A percentile compares a stretch with the other conserved stretches of the same genome.
phyloP scores from a whole-genome alignment of 2,329 filamentous ascomycete genomes.

The Phaeophleospora eucalypticola region DNA sequence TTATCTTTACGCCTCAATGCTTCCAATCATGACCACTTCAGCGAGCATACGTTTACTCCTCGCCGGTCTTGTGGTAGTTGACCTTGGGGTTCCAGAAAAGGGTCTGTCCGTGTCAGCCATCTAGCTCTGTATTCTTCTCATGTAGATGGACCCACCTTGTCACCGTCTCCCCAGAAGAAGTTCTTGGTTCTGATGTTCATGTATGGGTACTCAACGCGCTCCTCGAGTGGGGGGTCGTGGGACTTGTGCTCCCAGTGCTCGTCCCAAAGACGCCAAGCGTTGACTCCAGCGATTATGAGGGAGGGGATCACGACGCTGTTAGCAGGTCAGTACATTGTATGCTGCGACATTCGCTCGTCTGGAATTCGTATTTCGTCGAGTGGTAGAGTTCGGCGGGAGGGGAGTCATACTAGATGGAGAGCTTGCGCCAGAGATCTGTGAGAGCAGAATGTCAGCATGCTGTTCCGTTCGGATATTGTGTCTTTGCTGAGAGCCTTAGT shows the following conservation, averaged over 20 bases:
- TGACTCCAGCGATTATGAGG: conserved; percentile 67
- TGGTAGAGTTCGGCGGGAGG: conserved; percentile 1
- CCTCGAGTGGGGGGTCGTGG: conserved; percentile 81
- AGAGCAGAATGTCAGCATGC: conserved; percentile 11
- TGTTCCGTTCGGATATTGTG: background rate
- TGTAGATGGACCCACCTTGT: conserved; percentile 65
- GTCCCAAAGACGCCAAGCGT: conserved; percentile 87
- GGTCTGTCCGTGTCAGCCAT: conserved; percentile 36
- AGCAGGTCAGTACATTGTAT: conserved; percentile 11
- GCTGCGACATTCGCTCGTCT: background rate
- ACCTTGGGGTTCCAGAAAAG: conserved; percentile 82
- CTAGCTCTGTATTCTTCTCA: background rate
- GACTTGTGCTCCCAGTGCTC: conserved; percentile 96
- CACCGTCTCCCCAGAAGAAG: conserved; percentile 90
- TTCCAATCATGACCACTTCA: background rate
- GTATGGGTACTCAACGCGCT: conserved; percentile 90
- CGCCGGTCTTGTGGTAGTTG: conserved; percentile 8
- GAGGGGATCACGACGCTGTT: conserved; percentile 61
- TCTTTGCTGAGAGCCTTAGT: background rate
- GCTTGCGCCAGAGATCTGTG: conserved; percentile 88
- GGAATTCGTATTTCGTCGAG: background rate
- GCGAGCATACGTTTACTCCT: background rate
- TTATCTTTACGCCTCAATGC: background rate
- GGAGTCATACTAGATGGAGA: conserved; percentile 82
- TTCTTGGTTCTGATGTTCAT: conserved; percentile 98